Base-by-base conservation (phyloP, 2,329 filamentous ascomycete genomes). In the Sclerotinia glacialis region DNA sequence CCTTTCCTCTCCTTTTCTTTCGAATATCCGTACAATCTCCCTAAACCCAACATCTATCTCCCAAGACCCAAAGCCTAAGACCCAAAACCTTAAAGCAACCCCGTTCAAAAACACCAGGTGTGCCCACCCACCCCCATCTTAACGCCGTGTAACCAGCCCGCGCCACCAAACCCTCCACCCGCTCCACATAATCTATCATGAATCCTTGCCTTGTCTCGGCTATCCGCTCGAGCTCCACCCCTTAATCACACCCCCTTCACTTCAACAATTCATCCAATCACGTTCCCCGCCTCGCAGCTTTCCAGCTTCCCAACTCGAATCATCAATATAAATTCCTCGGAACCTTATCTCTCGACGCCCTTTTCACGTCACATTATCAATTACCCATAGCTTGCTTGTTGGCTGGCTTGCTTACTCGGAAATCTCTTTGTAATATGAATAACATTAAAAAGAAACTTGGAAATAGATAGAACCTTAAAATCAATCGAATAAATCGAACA, bases 181-280 rank as follows among this genome's bases (percentile, higher is more conserved):
- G 42, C 18, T 14, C 58, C 58, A 60, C 31, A 60, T 49, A 60
- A 49, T 1, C 58, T 28, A 37, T 60, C 58, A 49, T 14, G 11
- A 60, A 49, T 23, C 58, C 58, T 23, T 49, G 58, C 6, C n/a
- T 40, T 40, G 28, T 60, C 58, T 60, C 58, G 58, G 58, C 11
- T 60, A 60, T 26, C 21, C 28, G 34, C 21, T 40, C 37, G 5
- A 40, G 9, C 58, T 26, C 58, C 44, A 49, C 58, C 44, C 58
- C 58, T 60, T 60, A 44, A 49, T 60, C 56, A 34, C 52, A 54
- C n/a, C 52, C 50, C 2, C 28, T n/a, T 16, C 31, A 34, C 50
- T 34, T 18, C 21, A n/a, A n/a, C 56, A 23, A 31, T 47, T 47
- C 56, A 14, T 23, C 42, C 56, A 60, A 60, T 60, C 56, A 23